Evolutionary conservation across 2,329 filamentous ascomycete genomes (phyloP).

Genomic region (Aureobasidium namibiae): DNA sequence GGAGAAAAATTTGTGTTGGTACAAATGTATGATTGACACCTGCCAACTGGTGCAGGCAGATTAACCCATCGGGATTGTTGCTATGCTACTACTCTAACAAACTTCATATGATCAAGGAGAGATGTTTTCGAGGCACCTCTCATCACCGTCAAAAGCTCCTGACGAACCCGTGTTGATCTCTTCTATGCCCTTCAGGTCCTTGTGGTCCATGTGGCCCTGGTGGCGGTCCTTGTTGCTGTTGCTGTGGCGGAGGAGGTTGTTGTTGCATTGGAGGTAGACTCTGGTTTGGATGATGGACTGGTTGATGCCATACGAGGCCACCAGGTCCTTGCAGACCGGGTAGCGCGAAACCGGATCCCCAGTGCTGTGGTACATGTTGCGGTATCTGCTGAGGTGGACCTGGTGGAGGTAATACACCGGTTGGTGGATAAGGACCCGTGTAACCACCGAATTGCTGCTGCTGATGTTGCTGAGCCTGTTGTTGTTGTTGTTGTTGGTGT

Average conservation of each 20-base stretch:
- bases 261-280: neutral
- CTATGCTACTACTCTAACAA: neutral
- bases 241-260: neutral
- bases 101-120: neutral
- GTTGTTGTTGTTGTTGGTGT: neutral
- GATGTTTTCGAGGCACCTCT: constrained; percentile 6
- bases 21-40: too few relatives aligned
- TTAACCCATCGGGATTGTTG: neutral
- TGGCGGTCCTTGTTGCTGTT: neutral
- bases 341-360: neutral
- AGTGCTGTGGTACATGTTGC: constrained; percentile 2
- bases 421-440: constrained; percentile 3
- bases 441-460: constrained; percentile 7
- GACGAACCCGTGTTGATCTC: constrained; percentile 13
- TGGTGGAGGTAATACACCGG: neutral
- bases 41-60: neutral
- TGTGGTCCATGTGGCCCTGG: neutral
- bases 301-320: neutral
- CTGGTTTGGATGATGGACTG: neutral
- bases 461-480: too few relatives aligned
- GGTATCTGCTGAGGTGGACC: neutral
- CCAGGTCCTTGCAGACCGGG: neutral
- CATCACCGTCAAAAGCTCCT: constrained; percentile 13
- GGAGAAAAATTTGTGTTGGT: too few relatives aligned
- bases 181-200: neutral